Evolutionary conservation across 176 grass and related monocot species (phyloP), one percentile per base, ranked within the genome.

Genomic region (Tuctoria greenei): DNA sequence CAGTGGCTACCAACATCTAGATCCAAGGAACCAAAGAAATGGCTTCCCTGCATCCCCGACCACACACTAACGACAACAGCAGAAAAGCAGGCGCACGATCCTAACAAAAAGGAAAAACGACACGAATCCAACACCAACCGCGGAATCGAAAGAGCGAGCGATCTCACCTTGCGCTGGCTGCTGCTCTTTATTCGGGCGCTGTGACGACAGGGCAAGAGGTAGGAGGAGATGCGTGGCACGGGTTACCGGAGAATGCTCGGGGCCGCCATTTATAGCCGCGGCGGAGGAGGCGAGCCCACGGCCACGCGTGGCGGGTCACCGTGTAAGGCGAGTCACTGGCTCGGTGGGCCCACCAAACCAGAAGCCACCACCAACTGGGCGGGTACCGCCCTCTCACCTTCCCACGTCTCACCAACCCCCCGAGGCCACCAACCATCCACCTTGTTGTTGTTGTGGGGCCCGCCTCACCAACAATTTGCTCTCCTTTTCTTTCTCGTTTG

Each of bases 231-330:
- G 62, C 40, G 74, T 77, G 43, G 74, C 61, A 82, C 71, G 61
- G 61, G 38, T 8, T 13, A 50, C 47, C 16, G 9, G 2, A 1
- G 18, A 6, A 2, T 10, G 50, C 38, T 24, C 9, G 17, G 36
- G 36, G 12, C 60, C 47, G 61, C 47, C 6, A 60, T 83, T 83
- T 83, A 83, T 83, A 75, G 58, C 31, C 49, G 37, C 64, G 51
- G 24, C 50, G 65, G 78, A 16, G 55, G 6, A 12, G 6, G 34
- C 42, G 68, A 69, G 60, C 21, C 79, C 68, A 9, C 4, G 60
- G 15, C 79, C 68, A 9, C 4, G 1, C 1, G 43, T 3, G 74
- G 67, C 66, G 34, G 67, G 56, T 47, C 66, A 0, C 61, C 67
- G 58, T 54, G 79, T 41, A 42, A 14, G 0, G 40, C 2, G 1